Evolutionary conservation across 495 filamentous ascomycete species (phyloP).

Genomic region (Aspergillus diversus): DNA sequence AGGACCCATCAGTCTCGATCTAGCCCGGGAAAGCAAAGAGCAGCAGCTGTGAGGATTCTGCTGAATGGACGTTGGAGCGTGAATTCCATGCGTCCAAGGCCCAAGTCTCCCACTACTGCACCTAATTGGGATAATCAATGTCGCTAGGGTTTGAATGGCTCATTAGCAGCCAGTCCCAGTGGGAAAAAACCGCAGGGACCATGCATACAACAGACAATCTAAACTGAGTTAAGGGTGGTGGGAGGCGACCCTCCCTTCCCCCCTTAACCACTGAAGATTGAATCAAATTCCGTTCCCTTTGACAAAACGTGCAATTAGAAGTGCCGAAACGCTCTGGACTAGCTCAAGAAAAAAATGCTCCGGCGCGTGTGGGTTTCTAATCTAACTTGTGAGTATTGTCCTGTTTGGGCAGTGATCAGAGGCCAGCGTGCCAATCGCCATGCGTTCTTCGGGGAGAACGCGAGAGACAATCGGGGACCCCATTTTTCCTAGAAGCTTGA

Average conservation of each 20-base stretch:
- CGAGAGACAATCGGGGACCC: slow-evolving; percentile 20
- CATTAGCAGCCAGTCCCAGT: background rate
- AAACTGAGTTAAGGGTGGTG: slow-evolving; percentile 8
- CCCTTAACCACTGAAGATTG: slow-evolving; percentile 13
- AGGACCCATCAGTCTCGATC: background rate
- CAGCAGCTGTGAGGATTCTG: slow-evolving; percentile 1
- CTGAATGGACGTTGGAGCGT: slow-evolving; percentile 10
- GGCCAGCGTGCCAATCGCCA: slow-evolving; percentile 22
- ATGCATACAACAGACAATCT: slow-evolving; percentile 16
- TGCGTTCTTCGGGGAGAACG: slow-evolving; percentile 21
- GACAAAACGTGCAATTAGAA: slow-evolving; percentile 15
- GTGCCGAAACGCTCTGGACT: slow-evolving; percentile 20
- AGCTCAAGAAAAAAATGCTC: slow-evolving; percentile 20
- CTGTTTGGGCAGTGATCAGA: slow-evolving; percentile 31
- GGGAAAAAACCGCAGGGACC: slow-evolving; percentile 7
- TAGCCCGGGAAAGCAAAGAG: slow-evolving; percentile 6
- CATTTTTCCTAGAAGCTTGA: slow-evolving; percentile 18
- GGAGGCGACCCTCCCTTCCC: background rate
- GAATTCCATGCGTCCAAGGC: slow-evolving; percentile 7
- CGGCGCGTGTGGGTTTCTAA: slow-evolving; percentile 22
- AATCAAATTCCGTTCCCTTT: slow-evolving; percentile 4
- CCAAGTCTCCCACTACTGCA: slow-evolving; percentile 13
- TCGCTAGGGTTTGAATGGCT: slow-evolving; percentile 10
- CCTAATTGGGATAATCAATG: slow-evolving; percentile 13
- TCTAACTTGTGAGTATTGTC: slow-evolving; percentile 25